Evolutionary conservation across 805 yeast species (phyloP).

Genomic region (Saccharomycopsis javanensis): DNA sequence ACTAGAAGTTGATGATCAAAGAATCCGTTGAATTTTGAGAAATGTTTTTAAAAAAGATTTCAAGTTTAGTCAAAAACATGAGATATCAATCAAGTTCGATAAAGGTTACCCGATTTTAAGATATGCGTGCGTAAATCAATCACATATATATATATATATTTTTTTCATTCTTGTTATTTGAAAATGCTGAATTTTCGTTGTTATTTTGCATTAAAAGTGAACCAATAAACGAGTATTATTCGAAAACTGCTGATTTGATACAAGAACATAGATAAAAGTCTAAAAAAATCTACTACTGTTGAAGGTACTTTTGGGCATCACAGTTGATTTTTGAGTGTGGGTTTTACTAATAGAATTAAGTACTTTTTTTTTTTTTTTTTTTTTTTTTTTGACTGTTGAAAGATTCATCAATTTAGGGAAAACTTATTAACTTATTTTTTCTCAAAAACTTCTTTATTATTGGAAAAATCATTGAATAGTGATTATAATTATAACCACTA

Average conservation of each 20-base stretch:
- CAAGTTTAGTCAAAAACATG: no score
- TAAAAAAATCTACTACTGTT: no score
- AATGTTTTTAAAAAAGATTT: no score
- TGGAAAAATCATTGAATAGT: no score
- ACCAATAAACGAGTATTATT: no score
- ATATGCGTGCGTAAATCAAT: neutral
- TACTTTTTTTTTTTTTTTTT: neutral
- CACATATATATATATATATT: neutral
- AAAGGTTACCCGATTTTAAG: no score
- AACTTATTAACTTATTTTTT: neutral
- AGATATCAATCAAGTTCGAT: no score
- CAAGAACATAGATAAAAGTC: no score
- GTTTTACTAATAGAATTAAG: neutral
- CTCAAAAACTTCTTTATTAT: no score
- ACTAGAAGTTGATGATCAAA: conserved; percentile 40
- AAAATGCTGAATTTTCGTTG: neutral
- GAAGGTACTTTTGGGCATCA: neutral
- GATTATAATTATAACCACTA: neutral
- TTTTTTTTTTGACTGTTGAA: no score
- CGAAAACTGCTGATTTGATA: no score
- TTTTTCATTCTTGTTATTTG: neutral
- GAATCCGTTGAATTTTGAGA: conserved; percentile 36
- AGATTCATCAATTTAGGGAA: neutral
- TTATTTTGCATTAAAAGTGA: neutral
- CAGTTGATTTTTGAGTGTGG: neutral